These are phyloP conservation scores for Agaricales sp. DNA, from an alignment of 1,284 basidiomycete species.

Conservation along the genomic window DNA sequence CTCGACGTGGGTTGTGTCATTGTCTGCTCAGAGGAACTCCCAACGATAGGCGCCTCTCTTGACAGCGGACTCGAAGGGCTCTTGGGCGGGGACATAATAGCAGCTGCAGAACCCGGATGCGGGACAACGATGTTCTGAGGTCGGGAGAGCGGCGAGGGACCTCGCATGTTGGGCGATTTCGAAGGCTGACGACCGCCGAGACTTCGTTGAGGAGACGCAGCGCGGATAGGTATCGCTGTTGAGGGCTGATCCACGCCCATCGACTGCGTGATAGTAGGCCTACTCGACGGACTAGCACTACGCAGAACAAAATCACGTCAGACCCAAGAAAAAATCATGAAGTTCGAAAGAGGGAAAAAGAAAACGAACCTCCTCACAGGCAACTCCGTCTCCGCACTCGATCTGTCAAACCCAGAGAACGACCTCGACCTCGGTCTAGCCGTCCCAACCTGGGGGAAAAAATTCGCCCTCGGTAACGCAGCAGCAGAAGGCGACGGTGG, in stretches of 20 bases:
- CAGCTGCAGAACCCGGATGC: conserved; percentile 8
- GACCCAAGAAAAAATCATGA: not conserved
- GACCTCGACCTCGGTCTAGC: conserved; percentile 59
- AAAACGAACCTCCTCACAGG: conserved; percentile 26
- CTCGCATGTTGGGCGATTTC: conserved; percentile 17
- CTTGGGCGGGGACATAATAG: conserved; percentile 18
- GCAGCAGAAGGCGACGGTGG: conserved; percentile 13
- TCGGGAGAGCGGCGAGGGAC: conserved; percentile 42
- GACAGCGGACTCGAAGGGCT: conserved; percentile 17
- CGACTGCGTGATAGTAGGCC: not conserved
- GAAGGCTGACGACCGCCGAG: conserved; percentile 10
- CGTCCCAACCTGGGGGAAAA: conserved; percentile 42
- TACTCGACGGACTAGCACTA: not conserved
- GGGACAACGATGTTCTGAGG: conserved; percentile 25
- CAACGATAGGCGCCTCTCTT: conserved; percentile 1
- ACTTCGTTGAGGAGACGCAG: not conserved
- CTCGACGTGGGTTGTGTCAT: not conserved
- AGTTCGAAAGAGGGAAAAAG: not conserved
- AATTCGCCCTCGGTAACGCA: conserved; percentile 46
- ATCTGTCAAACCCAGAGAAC: conserved; percentile 56
- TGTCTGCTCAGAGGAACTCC: not conserved
- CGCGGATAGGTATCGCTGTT: not conserved
- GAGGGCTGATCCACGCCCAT: not conserved
- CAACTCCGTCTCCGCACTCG: conserved; percentile 19
- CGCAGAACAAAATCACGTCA: not conserved